These are phyloP conservation scores for Colletotrichum spaethianum DNA, from an alignment of 2,329 filamentous ascomycete species.

Conservation along the genomic window DNA sequence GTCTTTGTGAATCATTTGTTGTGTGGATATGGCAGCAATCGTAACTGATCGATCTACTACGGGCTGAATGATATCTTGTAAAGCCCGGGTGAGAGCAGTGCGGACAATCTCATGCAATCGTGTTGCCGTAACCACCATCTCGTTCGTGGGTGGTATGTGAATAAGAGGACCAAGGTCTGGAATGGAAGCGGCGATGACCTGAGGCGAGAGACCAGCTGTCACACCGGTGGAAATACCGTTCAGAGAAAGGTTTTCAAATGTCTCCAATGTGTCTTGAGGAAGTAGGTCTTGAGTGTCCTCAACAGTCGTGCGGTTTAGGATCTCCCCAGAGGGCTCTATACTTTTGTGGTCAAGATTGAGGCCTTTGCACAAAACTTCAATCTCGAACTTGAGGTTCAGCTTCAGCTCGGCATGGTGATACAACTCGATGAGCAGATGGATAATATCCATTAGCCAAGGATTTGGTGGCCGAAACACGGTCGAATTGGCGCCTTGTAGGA, in stretches of 20 bases:
- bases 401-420: conserved; percentile 95
- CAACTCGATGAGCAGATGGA: conserved; percentile 90
- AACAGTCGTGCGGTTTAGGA: conserved; percentile 80
- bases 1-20: conserved; percentile 95
- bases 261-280: conserved; percentile 78
- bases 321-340: conserved; percentile 89
- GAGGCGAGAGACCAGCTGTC: conserved; percentile 81
- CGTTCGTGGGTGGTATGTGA: conserved; percentile 84
- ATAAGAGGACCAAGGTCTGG: conserved; percentile 87
- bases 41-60: conserved; percentile 98
- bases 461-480: conserved; percentile 95
- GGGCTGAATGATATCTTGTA: conserved; percentile 96
- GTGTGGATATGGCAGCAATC: conserved; percentile 96
- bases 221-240: conserved; percentile 80
- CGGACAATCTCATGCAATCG: conserved; percentile 84
- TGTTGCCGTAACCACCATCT: conserved; percentile 80
- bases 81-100: conserved; percentile 87
- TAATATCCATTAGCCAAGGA: conserved; percentile 97
- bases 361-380: conserved; percentile 96
- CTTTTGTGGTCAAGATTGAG: conserved; percentile 92
- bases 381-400: conserved; percentile 97
- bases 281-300: conserved; percentile 74
- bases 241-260: conserved; percentile 86
- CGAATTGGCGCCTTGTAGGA: conserved; percentile 87
- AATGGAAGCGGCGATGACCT: conserved; percentile 82